Evolutionary conservation across 2,329 filamentous ascomycete genomes (phyloP), one percentile per base, ranked within the genome.

Genomic region (Aspergillus alliaceus): DNA sequence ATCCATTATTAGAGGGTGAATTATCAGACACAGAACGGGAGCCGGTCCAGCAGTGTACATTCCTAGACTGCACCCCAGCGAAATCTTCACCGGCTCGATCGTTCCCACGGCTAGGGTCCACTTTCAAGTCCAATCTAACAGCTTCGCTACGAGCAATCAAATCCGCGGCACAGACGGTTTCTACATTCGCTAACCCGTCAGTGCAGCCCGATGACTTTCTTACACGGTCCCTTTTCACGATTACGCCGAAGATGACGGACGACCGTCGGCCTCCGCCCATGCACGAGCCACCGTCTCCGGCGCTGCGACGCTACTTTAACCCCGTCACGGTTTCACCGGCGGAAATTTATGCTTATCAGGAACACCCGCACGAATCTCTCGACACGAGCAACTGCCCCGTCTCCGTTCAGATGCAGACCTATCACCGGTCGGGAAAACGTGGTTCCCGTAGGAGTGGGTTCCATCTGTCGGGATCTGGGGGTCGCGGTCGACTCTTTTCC

Each of bases 361-460:
- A 78, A 29, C 60, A 72, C 57, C 72, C 71, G n/a, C 68, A 74
- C 57, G 71, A 72, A 27, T 57, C 66, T 62, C 61, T 72, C 35
- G 63, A 66, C 34, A 53, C 65, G 37, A 61, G 64, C 50, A 69
- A 72, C 31, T 77, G 79, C 46, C 78, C 79, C 1, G 80, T 83
- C 3, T 84, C 84, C 56, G 85, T 87, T 58, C 84, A 86, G 65
- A 81, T 87, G 79, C 84, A 86, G 67, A 86, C 84, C 4, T 87
- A 87, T 67, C 72, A 61, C 60, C 75, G 64, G 54, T 75, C 67
- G 63, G 71, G 71, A n/a, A 69, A 59, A 46, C 64, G 68, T 14
- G 62, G 67, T 51, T 55, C 62, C 54, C 63, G 64, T 25, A 67
- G 72, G 54, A 65, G 66, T 49, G 60, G 68, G 20, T 71, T 70